Evolutionary conservation across 2,329 filamentous ascomycete genomes (phyloP).

Genomic region (Cyphellophora europaea): DNA sequence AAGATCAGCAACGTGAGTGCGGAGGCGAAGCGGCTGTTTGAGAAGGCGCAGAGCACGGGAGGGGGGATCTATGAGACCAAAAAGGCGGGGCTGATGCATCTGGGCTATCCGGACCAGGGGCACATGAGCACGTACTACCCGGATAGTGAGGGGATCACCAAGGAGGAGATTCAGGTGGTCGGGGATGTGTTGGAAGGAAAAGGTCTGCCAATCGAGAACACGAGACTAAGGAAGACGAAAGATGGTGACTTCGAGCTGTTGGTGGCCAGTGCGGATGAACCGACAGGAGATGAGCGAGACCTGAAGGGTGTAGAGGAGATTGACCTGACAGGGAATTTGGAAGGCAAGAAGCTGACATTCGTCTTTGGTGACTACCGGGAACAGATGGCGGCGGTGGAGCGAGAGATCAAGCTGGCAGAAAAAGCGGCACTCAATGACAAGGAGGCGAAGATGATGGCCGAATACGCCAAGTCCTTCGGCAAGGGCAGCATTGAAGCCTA

Average conservation of each 20-base stretch:
- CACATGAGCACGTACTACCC: slow-evolving; percentile 80
- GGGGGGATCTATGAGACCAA: slow-evolving; percentile 64
- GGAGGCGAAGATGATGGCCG: slow-evolving; percentile 62
- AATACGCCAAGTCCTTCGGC: slow-evolving; percentile 67
- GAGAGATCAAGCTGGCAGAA: slow-evolving; percentile 59
- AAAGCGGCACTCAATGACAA: slow-evolving; percentile 63
- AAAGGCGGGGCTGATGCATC: slow-evolving; percentile 57
- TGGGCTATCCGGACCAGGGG: slow-evolving; percentile 65
- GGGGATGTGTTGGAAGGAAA: slow-evolving; percentile 66
- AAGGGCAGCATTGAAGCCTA: slow-evolving; percentile 66
- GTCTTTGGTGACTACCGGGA: slow-evolving; percentile 66
- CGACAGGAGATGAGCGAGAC: slow-evolving; percentile 57
- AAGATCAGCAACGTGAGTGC: slow-evolving; percentile 52
- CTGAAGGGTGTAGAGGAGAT: slow-evolving; percentile 58
- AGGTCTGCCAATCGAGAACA: slow-evolving; percentile 65
- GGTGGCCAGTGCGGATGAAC: slow-evolving; percentile 59
- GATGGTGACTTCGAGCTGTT: slow-evolving; percentile 61
- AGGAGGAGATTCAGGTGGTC: slow-evolving; percentile 63
- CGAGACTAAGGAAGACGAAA: slow-evolving; percentile 57
- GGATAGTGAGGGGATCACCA: slow-evolving; percentile 62
- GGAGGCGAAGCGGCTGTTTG: slow-evolving; percentile 55
- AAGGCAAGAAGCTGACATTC: slow-evolving; percentile 60
- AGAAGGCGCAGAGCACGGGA: slow-evolving; percentile 47
- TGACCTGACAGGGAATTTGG: slow-evolving; percentile 49
- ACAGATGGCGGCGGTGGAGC: slow-evolving; percentile 59